phyloP scores from a whole-genome alignment of 1,284 basidiomycete genomes.

The Singerocomus inundabilis region DNA sequence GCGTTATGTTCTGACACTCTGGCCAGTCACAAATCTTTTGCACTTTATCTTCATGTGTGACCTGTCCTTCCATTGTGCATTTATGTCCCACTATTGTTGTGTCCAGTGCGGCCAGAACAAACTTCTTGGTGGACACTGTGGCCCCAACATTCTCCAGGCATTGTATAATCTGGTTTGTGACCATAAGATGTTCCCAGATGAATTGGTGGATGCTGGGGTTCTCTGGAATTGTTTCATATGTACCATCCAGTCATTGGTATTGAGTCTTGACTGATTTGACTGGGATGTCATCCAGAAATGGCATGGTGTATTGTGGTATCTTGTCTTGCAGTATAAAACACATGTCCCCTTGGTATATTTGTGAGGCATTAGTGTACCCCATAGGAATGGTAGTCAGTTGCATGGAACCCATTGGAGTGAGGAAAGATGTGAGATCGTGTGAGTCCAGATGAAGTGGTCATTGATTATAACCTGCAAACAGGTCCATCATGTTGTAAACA shows the following conservation, averaged over 20 bases:
- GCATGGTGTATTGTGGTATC: not conserved
- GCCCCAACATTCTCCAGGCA: not conserved
- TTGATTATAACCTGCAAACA: not conserved
- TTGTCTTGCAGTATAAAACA: not conserved
- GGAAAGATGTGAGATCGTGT: not conserved
- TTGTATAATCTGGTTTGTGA: not conserved
- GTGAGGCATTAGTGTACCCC: not conserved
- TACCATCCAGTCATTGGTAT: no score
- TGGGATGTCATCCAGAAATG: not conserved
- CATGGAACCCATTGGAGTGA: no score
- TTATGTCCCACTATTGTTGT: not conserved
- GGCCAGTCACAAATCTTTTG: not conserved
- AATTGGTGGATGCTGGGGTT: not conserved
- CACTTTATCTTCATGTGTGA: not conserved
- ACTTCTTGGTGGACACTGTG: not conserved
- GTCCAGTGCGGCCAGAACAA: not conserved
- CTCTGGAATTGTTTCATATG: not conserved
- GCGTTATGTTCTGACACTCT: no score
- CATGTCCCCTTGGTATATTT: not conserved
- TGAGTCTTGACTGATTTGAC: not conserved
- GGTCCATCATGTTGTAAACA: not conserved
- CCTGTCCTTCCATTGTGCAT: not conserved
- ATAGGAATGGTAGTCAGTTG: not conserved
- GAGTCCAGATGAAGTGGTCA: not conserved
- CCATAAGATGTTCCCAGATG: not conserved